Evolutionary conservation across 2,329 filamentous ascomycete species (phyloP).

Genomic region (Cytospora leucostoma): DNA sequence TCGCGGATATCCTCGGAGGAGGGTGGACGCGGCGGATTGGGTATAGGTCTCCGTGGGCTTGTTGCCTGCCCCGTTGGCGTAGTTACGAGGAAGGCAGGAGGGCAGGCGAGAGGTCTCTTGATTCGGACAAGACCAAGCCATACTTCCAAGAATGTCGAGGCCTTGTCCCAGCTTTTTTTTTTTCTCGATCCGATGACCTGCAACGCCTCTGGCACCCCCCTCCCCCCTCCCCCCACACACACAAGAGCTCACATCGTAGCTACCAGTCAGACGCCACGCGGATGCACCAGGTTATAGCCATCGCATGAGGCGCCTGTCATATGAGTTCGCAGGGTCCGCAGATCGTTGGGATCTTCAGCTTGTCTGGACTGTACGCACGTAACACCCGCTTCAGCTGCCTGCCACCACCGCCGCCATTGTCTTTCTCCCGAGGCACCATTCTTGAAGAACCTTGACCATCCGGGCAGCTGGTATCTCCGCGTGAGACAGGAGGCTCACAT

Average conservation of each 20-base stretch:
- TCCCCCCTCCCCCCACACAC: too few species aligned
- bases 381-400: not conserved
- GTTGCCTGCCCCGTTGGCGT: not conserved
- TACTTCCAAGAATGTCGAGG: not conserved
- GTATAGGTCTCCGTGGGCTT: not conserved
- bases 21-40: not conserved
- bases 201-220: not conserved
- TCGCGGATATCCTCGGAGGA: slow-evolving; percentile 10
- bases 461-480: not conserved
- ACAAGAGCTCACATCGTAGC: not conserved
- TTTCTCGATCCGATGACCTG: not conserved
- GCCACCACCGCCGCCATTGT: not conserved
- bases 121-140: not conserved
- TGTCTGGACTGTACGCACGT: not conserved
- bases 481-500: not conserved
- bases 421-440: not conserved
- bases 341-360: not conserved
- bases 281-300: not conserved
- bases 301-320: not conserved
- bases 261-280: not conserved
- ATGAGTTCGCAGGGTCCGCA: not conserved
- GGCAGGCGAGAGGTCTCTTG: not conserved
- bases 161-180: not conserved
- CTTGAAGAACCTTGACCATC: not conserved
- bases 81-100: not conserved